A percentile compares a stretch with the other conserved stretches of the same genome.
Conservation (phyloP, 495 filamentous ascomycete species). For the Evansstolkia leycettana region DNA sequence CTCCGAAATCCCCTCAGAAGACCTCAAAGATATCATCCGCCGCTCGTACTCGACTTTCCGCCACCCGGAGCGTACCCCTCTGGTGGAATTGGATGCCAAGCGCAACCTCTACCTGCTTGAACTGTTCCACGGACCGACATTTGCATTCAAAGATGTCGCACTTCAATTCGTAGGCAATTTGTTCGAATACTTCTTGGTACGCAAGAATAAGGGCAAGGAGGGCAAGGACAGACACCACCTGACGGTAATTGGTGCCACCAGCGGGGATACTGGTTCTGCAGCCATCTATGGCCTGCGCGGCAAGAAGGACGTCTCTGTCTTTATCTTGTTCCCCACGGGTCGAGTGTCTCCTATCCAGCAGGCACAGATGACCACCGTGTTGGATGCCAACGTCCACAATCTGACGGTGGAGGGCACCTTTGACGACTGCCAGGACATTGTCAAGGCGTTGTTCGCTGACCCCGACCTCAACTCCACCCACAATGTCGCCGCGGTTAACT, state of each 20-base stretch:
- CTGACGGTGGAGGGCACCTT: conserved; percentile 78
- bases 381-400: conserved; percentile 81
- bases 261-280: conserved; percentile 87
- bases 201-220: conserved; percentile 66
- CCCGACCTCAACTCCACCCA: conserved; percentile 57
- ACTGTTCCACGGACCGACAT: conserved; percentile 97
- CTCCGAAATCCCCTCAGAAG: conserved; percentile 65
- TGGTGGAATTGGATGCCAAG: conserved; percentile 51
- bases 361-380: conserved; percentile 86
- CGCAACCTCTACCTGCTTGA: conserved; percentile 75
- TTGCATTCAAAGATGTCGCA: conserved; percentile 81
- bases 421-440: conserved; percentile 93
- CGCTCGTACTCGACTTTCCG: conserved; percentile 83
- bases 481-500: conserved; percentile 78
- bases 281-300: conserved; percentile 95
- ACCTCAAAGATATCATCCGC: conserved; percentile 69
- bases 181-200: conserved; percentile 87
- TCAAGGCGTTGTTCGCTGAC: conserved; percentile 86
- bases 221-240: conserved; percentile 67
- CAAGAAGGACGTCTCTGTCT: conserved; percentile 89
- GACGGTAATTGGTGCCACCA: conserved; percentile 84
- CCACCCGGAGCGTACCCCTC: conserved; percentile 55
- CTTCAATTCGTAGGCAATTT: conserved; percentile 88
- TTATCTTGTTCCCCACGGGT: conserved; percentile 80
- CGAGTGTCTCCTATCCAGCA: conserved; percentile 79